A percentile compares a stretch with the other conserved stretches of the same genome.
phyloP scores from a whole-genome alignment of 495 filamentous ascomycete species.

The Hypomontagnella monticulosa region DNA sequence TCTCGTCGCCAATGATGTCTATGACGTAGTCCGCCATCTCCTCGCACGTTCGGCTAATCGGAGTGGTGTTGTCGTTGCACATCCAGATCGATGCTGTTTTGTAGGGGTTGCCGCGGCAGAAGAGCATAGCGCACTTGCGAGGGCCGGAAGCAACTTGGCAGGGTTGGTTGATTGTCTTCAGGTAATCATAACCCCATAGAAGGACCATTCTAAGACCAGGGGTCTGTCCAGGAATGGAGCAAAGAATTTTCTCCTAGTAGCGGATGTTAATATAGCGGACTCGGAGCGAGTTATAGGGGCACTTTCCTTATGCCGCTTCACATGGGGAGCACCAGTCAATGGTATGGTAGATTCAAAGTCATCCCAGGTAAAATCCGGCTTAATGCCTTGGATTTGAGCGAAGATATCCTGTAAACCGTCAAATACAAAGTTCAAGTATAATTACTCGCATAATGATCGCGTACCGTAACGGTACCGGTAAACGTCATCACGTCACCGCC shows the following conservation, averaged over 20 bases:
- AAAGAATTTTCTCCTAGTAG: constrained; percentile 3
- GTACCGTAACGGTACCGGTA: constrained; percentile 27
- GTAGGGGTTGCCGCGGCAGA: neutral
- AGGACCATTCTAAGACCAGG: neutral
- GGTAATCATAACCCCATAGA: constrained; percentile 16
- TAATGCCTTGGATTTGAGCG: constrained; percentile 24
- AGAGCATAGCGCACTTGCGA: constrained; percentile 26
- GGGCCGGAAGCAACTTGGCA: constrained; percentile 21
- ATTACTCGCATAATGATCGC: neutral
- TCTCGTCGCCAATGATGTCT: constrained; percentile 9
- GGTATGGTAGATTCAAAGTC: constrained; percentile 10
- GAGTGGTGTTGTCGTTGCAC: constrained; percentile 28
- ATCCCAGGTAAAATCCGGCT: constrained; percentile 26
- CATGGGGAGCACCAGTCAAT: neutral
- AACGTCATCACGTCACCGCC: constrained; percentile 26
- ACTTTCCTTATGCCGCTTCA: constrained; percentile 14
- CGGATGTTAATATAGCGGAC: neutral
- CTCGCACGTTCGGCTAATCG: constrained; percentile 1
- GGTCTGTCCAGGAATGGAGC: constrained; percentile 6
- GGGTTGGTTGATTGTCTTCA: constrained; percentile 11
- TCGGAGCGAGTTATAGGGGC: neutral
- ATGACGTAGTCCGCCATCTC: constrained; percentile 16
- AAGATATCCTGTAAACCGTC: constrained; percentile 9
- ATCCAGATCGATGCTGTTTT: constrained; percentile 8
- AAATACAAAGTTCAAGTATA: neutral